A percentile compares a stretch with the other conserved stretches of the same genome.
phyloP scores from a whole-genome alignment of 306 rosid species.

The Vicia faba region DNA sequence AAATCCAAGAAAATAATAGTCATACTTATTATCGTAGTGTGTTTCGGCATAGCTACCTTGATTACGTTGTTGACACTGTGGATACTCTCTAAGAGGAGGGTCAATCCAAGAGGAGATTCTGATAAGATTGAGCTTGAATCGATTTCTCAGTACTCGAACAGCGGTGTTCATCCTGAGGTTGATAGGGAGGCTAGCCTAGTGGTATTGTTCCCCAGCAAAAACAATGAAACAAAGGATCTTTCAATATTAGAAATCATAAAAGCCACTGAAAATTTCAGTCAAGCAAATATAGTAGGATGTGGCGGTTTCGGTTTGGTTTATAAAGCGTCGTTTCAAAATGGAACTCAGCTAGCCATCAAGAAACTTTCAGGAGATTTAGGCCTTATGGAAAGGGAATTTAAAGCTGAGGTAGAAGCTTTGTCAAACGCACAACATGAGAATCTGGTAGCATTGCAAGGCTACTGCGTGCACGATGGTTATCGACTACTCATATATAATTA shows the following conservation, averaged over 20 bases:
- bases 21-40: constrained; percentile 47
- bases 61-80: constrained; percentile 55
- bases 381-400: constrained; percentile 91
- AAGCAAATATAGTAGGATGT: constrained; percentile 88
- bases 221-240: constrained; percentile 71
- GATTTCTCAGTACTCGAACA: constrained; percentile 56
- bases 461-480: constrained; percentile 74
- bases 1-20: constrained; percentile 50
- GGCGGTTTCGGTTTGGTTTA: constrained; percentile 98
- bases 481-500: constrained; percentile 79
- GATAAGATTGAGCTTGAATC: constrained; percentile 73
- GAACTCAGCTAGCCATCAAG: constrained; percentile 78
- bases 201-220: constrained; percentile 71
- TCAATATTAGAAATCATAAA: constrained; percentile 74
- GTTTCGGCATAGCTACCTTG: constrained; percentile 56
- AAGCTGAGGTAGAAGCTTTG: constrained; percentile 90
- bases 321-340: constrained; percentile 75
- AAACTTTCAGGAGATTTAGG: constrained; percentile 95
- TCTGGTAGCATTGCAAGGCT: constrained; percentile 88
- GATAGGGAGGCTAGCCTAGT: constrained; percentile 77
- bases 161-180: constrained; percentile 57
- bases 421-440: constrained; percentile 91
- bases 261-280: constrained; percentile 88
- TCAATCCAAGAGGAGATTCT: constrained; percentile 73
- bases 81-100: constrained; percentile 82